Percentiles rank a stretch among this genome's conserved stretches.
phyloP scores from a whole-genome alignment of 2,329 filamentous ascomycete species.

The Talaromyces verruculosus region DNA sequence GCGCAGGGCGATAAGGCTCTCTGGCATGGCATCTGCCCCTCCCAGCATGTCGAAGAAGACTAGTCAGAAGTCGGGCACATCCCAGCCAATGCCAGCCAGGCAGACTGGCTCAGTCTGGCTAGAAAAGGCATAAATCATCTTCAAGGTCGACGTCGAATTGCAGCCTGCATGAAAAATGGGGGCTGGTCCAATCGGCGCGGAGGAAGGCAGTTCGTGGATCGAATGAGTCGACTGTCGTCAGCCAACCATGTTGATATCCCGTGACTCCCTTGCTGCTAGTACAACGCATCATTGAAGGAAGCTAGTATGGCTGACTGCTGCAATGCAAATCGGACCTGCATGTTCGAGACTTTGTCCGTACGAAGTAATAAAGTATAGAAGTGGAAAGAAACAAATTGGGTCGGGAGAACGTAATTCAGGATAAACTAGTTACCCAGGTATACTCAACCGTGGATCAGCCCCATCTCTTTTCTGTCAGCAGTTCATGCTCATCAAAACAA shows the following conservation, averaged over 20 bases:
- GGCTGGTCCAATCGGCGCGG: conserved; percentile 25
- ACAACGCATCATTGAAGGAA: background rate
- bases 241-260: conserved; percentile 21
- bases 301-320: background rate
- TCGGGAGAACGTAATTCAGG: background rate
- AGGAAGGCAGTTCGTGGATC: conserved; percentile 3
- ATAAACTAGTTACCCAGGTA: background rate
- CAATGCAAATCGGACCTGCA: conserved; percentile 19
- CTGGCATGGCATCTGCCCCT: conserved; percentile 13
- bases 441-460: background rate
- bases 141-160: conserved; percentile 1
- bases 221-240: conserved; percentile 11
- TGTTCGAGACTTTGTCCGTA: background rate
- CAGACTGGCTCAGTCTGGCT: background rate
- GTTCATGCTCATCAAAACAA: background rate
- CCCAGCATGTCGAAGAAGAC: background rate
- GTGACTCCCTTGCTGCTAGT: conserved; percentile 18
- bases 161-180: conserved; percentile 13
- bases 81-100: conserved; percentile 4
- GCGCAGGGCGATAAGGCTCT: conserved; percentile 9
- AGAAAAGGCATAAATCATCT: conserved; percentile 5
- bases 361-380: no score
- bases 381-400: background rate
- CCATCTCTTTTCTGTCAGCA: no score
- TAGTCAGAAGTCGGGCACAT: conserved; percentile 10